Conservation (phyloP, 2,329 filamentous ascomycete genomes). For the Hirsutella minnesotensis region DNA sequence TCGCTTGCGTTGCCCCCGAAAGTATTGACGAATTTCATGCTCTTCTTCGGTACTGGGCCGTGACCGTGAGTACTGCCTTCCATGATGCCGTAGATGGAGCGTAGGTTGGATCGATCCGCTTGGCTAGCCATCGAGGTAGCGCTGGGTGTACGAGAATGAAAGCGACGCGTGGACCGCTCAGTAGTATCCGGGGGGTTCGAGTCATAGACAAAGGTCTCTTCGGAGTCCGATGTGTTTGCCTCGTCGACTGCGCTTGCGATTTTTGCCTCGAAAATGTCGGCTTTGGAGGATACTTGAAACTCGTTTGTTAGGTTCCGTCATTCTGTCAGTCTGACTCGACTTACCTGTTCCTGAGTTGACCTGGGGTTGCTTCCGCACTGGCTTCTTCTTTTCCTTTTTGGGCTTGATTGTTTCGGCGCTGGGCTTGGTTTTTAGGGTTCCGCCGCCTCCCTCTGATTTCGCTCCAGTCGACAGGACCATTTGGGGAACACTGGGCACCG, state of each 20-base stretch:
- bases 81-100: slow-evolving; percentile 55
- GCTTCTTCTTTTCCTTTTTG: slow-evolving; percentile 83
- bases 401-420: slow-evolving; percentile 95
- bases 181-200: slow-evolving; percentile 72
- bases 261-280: slow-evolving; percentile 95
- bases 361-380: slow-evolving; percentile 59
- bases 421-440: slow-evolving; percentile 72
- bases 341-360: slow-evolving; percentile 64
- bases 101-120: slow-evolving; percentile 45
- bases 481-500: slow-evolving; percentile 82
- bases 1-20: slow-evolving; percentile 51
- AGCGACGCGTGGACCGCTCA: slow-evolving; percentile 52
- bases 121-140: slow-evolving; percentile 74
- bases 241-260: slow-evolving; percentile 94
- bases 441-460: slow-evolving; percentile 51
- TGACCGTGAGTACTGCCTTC: slow-evolving; percentile 36
- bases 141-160: slow-evolving; percentile 90
- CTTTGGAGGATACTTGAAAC: slow-evolving; percentile 66
- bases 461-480: slow-evolving; percentile 56
- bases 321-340: slow-evolving; percentile 12
- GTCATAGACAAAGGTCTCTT: slow-evolving; percentile 98
- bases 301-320: not conserved
- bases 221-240: slow-evolving; percentile 90
- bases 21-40: slow-evolving; percentile 90
- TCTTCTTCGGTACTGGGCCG: slow-evolving; percentile 52